Evolutionary conservation across 108 stramenopile species (phyloP), one percentile per base, ranked within the genome.

Genomic region (Aurantiochytrium sp.): DNA sequence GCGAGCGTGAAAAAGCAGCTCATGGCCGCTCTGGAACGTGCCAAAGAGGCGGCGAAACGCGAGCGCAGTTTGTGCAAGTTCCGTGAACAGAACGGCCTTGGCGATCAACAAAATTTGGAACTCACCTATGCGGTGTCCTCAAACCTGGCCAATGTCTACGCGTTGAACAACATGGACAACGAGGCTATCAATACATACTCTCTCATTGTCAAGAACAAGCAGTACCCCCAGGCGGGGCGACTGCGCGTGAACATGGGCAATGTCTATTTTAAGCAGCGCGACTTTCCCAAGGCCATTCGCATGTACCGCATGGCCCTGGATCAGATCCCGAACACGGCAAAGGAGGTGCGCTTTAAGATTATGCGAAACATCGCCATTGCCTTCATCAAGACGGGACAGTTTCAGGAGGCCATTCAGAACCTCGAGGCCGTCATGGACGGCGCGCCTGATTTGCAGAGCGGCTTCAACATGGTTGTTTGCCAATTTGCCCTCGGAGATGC

Each of bases 281-380:
- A 96, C 57, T 97, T 95, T 89, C 76, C 93, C 43, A 58, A 96
- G 87, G 97, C 97, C 4, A 95, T 97, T 16, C 96, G 95, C 87
- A 92, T 92, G 91, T 97, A 96, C 91, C 91, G 95, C 49, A 97
- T 96, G 96, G 96, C 96, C 29, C 89, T 97, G 59, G 97, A 97
- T 58, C 97, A 96, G 91, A 94, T 94, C 42, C 72, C 90, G 19
- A 91, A 91, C 88, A 95, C 96, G 23, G 91, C 92, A 28, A 94
- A 96, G 91, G 91, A 94, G 51, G 44, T 96, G 1, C 92, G 94
- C 5, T 92, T 92, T 88, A 95, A 94, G 71, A 94, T 97, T 64
- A 93, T 94, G 47, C 94, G 96, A 23, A 97, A 97, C 90, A 96
- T 97, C 45, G 97, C 96, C 53, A 95, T 94, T 71, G 94, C 97